Evolutionary conservation across 495 filamentous ascomycete genomes (phyloP), one percentile per base, ranked within the genome.

Genomic region (Xanthoparmelia taractica): DNA sequence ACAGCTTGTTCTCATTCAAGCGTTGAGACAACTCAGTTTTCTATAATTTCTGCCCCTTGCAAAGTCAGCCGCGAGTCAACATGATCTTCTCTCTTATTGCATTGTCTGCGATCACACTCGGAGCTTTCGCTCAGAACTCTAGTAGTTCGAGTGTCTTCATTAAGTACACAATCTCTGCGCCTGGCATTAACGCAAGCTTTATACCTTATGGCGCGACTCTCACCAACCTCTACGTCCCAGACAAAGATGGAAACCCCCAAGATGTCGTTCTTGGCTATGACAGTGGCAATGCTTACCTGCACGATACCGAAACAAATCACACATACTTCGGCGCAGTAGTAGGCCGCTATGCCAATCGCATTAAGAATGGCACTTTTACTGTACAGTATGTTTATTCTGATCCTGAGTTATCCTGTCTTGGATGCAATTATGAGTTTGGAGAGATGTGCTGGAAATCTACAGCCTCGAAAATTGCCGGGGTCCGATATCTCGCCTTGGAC

Each of bases 281-380:
- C 71, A 87, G 92, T 68, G 86, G 87, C 29, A 84, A 73, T 43
- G 79, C 87, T 60, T 96, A 94, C 71, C 69, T 78, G 11, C 74
- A 83, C 40, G 88, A 92, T 67, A 72, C 71, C 33, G 83, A 91
- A 66, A 74, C 73, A 43, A 79, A 82, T 58, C 88, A 89, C 74
- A 88, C 88, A 57, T 89, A 87, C 77, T 87, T 89, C 63, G 89
- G 89, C 48, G 79, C 85, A 10, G 82, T 90, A n/a, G 87, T 85
- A 8, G 90, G 90, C 41, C 86, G 89, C 23, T 93, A 92, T 69
- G 89, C 89, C 48, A 93, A 96, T 74, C 85, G 88, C 38, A 96
- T 94, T 75, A 90, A 87, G 79, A 94, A 94, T 73, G 85, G 84
- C 65, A 88, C 84, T 12, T 96, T 94, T 69, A 79, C 78, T 63